A percentile compares a stretch with the other conserved stretches of the same genome.
Conservation (phyloP, 2,329 filamentous ascomycete genomes). For the Graphium sp. region DNA sequence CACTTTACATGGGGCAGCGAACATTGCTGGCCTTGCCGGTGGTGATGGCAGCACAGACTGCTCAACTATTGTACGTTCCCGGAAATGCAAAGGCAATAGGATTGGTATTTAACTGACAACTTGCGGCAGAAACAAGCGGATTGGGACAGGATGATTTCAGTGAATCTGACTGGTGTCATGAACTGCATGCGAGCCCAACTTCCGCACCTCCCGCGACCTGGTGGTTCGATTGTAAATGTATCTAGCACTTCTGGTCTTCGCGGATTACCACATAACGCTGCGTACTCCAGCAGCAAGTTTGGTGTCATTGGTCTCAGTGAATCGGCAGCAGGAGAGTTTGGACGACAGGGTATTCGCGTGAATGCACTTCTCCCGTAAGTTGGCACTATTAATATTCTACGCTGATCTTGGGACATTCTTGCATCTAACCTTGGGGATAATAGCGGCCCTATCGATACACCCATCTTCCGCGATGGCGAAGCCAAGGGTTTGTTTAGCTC, state of each 20-base stretch:
- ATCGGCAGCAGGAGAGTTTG: constrained; percentile 20
- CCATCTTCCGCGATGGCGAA: constrained; percentile 1
- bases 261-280: constrained; percentile 19
- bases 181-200: constrained; percentile 29
- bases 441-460: constrained; percentile 1
- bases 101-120: too few relatives aligned
- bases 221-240: constrained; percentile 42
- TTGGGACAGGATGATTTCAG: constrained; percentile 28
- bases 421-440: neutral
- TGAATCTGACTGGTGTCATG: constrained; percentile 34
- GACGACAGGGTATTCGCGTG: constrained; percentile 22
- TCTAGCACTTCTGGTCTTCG: constrained; percentile 23
- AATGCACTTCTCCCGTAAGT: constrained; percentile 19
- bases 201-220: constrained; percentile 20
- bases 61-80: neutral
- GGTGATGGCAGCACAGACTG: neutral
- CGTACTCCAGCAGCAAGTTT: constrained; percentile 22
- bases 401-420: too few relatives aligned
- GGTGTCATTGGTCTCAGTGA: constrained; percentile 18
- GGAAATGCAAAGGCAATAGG: too few relatives aligned
- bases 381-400: neutral
- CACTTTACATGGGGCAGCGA: constrained; percentile 34
- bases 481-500: constrained; percentile 1
- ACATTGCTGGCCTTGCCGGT: constrained; percentile 28
- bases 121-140: constrained; percentile 17